Evolutionary conservation across 2,329 filamentous ascomycete genomes (phyloP).

Genomic region (Trichophyton simii): DNA sequence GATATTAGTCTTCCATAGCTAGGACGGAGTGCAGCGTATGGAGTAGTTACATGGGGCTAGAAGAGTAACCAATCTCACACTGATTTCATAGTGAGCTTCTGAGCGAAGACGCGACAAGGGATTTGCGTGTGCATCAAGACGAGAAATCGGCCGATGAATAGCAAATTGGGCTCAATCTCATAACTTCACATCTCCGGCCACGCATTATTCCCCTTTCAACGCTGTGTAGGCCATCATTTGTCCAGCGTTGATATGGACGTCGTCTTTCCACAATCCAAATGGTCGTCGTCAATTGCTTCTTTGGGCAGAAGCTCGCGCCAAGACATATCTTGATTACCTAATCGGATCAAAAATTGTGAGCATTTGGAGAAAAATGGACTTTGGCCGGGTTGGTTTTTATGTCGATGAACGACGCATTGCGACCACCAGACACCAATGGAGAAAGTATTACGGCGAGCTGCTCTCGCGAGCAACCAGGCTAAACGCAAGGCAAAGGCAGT

Average conservation of each 20-base stretch:
- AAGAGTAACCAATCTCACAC: background rate
- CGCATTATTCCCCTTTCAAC: no score
- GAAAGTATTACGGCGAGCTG: conserved; percentile 55
- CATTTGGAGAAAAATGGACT: background rate
- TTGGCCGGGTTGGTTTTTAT: background rate
- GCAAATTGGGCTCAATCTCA: no score
- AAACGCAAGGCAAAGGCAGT: conserved; percentile 34
- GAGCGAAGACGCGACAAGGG: background rate
- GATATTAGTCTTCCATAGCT: background rate
- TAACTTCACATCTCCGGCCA: no score
- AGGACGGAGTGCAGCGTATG: background rate
- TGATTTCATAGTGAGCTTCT: background rate
- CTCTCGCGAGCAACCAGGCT: conserved; percentile 54
- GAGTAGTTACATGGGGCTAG: background rate
- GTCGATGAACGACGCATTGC: conserved; percentile 3
- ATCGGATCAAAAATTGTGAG: background rate
- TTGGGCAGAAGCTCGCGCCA: background rate
- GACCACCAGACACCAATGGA: conserved; percentile 43
- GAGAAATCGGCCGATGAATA: no score
- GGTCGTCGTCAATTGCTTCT: background rate
- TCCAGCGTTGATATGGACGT: background rate
- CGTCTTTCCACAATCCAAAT: background rate
- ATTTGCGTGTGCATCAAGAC: no score
- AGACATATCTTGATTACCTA: background rate
- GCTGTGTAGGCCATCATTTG: no score